Conservation (phyloP, 164 flowering plant genomes). For the Echeveria elegans region DNA sequence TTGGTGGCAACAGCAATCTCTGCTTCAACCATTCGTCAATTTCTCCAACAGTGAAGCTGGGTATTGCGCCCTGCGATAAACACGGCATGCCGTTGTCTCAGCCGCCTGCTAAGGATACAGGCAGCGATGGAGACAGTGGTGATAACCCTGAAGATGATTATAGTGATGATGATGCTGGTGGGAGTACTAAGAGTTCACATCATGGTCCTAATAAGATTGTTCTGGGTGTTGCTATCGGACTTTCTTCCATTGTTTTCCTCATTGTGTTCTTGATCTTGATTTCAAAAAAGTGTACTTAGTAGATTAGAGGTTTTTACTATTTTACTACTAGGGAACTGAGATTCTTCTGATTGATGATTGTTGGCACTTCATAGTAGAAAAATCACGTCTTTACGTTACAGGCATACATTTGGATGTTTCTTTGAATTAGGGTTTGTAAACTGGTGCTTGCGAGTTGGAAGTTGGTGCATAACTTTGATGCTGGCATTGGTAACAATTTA, state of each 20-base stretch:
- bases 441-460: not conserved
- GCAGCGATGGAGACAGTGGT: conserved; percentile 9
- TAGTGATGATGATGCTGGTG: conserved; percentile 18
- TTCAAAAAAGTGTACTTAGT: conserved; percentile 62
- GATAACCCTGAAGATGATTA: conserved; percentile 18
- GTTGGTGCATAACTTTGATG: not conserved
- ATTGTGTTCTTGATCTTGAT: conserved; percentile 67
- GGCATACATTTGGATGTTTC: not conserved
- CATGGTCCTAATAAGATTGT: conserved; percentile 85
- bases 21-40: conserved; percentile 67
- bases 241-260: conserved; percentile 72
- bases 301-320: not conserved
- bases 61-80: conserved; percentile 81
- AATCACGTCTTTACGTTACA: not conserved
- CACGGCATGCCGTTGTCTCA: conserved; percentile 74
- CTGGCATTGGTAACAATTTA: too few species aligned
- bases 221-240: conserved; percentile 86
- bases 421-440: not conserved
- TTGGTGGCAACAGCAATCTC: conserved; percentile 58
- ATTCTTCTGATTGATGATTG: not conserved
- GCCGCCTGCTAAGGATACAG: conserved; percentile 42
- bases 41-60: conserved; percentile 68
- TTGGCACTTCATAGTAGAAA: not conserved
- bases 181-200: conserved; percentile 21
- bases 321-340: not conserved